A percentile compares a stretch with the other conserved stretches of the same genome.
These are phyloP conservation scores for Metschnikowia aberdeeniae DNA, from an alignment of 805 yeast species.

Conservation along the genomic window DNA sequence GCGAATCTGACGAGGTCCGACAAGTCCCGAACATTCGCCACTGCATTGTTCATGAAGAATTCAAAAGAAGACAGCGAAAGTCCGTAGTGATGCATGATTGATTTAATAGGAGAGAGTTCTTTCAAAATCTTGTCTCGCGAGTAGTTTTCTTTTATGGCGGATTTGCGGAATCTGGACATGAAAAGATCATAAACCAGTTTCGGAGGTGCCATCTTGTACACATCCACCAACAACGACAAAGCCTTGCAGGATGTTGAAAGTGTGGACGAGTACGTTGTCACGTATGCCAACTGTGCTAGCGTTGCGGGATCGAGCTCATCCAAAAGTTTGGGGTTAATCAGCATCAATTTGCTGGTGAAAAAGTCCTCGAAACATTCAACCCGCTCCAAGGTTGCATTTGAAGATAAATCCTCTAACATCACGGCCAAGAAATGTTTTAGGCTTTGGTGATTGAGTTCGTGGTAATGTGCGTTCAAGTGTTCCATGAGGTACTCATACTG, in stretches of 20 bases:
- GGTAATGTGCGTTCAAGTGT: constrained; percentile 11
- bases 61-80: constrained; percentile 18
- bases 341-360: constrained; percentile 7
- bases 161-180: constrained; percentile 15
- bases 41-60: constrained; percentile 20
- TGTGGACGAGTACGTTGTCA: constrained; percentile 19
- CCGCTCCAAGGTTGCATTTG: constrained; percentile 10
- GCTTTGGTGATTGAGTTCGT: constrained; percentile 11
- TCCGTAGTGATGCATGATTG: constrained; percentile 24
- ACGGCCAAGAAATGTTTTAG: constrained; percentile 12
- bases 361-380: constrained; percentile 12
- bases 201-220: constrained; percentile 21
- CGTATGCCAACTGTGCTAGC: constrained; percentile 24
- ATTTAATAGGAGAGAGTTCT: constrained; percentile 24
- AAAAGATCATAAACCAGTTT: constrained; percentile 19
- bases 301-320: constrained; percentile 16
- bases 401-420: constrained; percentile 14
- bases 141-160: constrained; percentile 3
- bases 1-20: constrained; percentile 25
- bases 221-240: constrained; percentile 13
- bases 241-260: constrained; percentile 9
- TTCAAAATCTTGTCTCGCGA: constrained; percentile 14
- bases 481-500: constrained; percentile 13
- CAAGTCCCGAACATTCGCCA: constrained; percentile 25
- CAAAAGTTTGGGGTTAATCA: constrained; percentile 13